Conservation (phyloP, 2,329 filamentous ascomycete genomes). For the Colletotrichum horii region DNA sequence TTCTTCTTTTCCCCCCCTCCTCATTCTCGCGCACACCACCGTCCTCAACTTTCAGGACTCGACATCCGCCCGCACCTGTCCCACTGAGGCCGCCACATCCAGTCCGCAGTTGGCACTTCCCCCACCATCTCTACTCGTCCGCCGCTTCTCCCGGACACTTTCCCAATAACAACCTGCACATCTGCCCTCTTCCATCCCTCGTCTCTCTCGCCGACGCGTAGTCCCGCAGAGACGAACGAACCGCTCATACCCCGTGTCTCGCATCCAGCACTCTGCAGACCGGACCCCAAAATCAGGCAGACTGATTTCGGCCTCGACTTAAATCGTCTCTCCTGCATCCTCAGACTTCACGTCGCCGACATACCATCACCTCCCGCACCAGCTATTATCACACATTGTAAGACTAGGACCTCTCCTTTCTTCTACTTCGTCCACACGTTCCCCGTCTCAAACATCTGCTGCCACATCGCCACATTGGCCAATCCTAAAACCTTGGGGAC, state of each 20-base stretch:
- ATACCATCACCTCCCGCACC: background rate
- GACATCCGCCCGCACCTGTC: background rate
- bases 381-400: background rate
- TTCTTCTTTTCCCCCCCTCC: background rate
- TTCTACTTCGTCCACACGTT: background rate
- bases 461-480: conserved; percentile 16
- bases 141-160: background rate
- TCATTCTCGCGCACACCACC: background rate
- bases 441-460: conserved; percentile 6
- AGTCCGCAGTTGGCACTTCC: background rate
- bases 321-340: conserved; percentile 10
- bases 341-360: background rate
- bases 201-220: conserved; percentile 18
- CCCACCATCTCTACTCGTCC: background rate
- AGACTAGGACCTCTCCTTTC: conserved; percentile 11
- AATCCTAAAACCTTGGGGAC: conserved; percentile 14
- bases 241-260: background rate
- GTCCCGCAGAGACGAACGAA: background rate
- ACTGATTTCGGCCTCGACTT: conserved; percentile 18
- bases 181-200: conserved; percentile 7
- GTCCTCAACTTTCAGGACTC: conserved; percentile 12
- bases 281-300: conserved; percentile 14
- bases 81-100: conserved; percentile 15
- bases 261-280: background rate
- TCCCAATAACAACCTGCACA: background rate